Base-by-base conservation (phyloP, 2,329 filamentous ascomycete species). In the Alternaria metachromatica region DNA sequence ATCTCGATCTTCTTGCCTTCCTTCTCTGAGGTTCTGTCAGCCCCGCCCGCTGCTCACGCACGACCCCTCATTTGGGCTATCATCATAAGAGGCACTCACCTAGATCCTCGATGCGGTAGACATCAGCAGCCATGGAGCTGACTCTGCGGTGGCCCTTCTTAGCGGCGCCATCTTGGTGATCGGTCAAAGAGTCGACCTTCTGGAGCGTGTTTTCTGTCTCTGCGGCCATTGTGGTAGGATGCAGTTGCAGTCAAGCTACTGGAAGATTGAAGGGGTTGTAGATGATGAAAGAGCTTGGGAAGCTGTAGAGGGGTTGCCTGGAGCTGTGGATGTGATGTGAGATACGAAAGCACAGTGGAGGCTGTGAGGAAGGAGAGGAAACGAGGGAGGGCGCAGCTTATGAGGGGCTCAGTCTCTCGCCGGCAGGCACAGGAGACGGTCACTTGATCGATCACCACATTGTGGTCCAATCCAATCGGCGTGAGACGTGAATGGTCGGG, bases 141-240 rank as follows among this genome's bases (percentile, higher is more conserved):
- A 86, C 84, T 82, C 93, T 88, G 73, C 90, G 87, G 78, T 90
- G 87, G 69, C 83, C 82, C 80, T 87, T 87, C 74, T 85, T 84
- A 69, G 93, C 90, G 78, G 90, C 87, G 63, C 89, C 90, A 67
- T 75, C 87, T 87, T 71, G 72, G 55, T 88, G 87, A 82, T 93
- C 90, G 78, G 96, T 89, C 84, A 93, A 93, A 64, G 94, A 97
- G 83, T 97, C 94, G 84, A 97, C 89, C 86, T 96, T 97, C 83
- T 88, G 87, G 80, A 97, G 88, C 76, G 90, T 87, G 72, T 76
- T 69, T 68, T 74, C 65, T 59, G 75, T 77, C 65, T 83, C 85
- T 68, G 84, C 82, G 75, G 87, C 84, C 87, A 90, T 88, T 70
- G 72, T 81, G 67, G 58, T 66, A 67, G 45, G 55, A 58, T 62